Percentiles rank a stretch among this genome's conserved stretches.
phyloP scores from a whole-genome alignment of 1,284 basidiomycete genomes.

The Ganoderma lingzhi region DNA sequence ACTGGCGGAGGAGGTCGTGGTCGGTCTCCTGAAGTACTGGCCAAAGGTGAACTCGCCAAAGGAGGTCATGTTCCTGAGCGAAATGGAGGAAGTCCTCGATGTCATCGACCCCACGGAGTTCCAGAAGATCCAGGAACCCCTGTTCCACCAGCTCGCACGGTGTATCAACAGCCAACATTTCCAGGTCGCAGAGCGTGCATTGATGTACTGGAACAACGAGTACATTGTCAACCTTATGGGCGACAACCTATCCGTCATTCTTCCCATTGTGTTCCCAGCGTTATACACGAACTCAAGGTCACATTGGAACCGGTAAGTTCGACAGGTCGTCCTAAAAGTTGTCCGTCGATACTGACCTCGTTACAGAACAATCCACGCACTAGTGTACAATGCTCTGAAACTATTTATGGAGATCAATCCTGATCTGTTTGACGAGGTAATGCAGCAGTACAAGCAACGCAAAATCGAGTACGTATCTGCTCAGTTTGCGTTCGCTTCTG shows the following conservation, averaged over 20 bases:
- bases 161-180: slow-evolving; percentile 99
- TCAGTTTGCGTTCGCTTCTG: slow-evolving; percentile 18
- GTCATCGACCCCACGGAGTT: slow-evolving; percentile 98
- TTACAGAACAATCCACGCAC: slow-evolving; percentile 95
- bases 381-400: slow-evolving; percentile 99
- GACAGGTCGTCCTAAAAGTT: slow-evolving; percentile 6
- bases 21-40: slow-evolving; percentile 97
- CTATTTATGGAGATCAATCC: slow-evolving; percentile 99
- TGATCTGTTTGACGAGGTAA: slow-evolving; percentile 92
- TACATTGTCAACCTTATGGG: slow-evolving; percentile 99
- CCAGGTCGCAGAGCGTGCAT: slow-evolving; percentile 94
- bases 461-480: slow-evolving; percentile 75
- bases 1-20: slow-evolving; percentile 95
- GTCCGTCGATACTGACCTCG: slow-evolving; percentile 8
- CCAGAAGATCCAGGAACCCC: slow-evolving; percentile 92
- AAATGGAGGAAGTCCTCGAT: slow-evolving; percentile 98
- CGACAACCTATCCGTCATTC: slow-evolving; percentile 89
- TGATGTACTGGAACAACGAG: slow-evolving; percentile 99
- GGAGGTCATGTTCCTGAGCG: slow-evolving; percentile 99
- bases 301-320: slow-evolving; percentile 95
- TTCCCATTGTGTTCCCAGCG: slow-evolving; percentile 98
- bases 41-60: slow-evolving; percentile 99
- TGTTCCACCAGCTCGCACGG: slow-evolving; percentile 95
- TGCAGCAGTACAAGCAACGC: slow-evolving; percentile 93
- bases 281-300: slow-evolving; percentile 96